Percentiles rank a stretch among this genome's conserved stretches.
Evolutionary conservation across 2,329 filamentous ascomycete species (phyloP).

Genomic region (Aspergillus terreus): DNA sequence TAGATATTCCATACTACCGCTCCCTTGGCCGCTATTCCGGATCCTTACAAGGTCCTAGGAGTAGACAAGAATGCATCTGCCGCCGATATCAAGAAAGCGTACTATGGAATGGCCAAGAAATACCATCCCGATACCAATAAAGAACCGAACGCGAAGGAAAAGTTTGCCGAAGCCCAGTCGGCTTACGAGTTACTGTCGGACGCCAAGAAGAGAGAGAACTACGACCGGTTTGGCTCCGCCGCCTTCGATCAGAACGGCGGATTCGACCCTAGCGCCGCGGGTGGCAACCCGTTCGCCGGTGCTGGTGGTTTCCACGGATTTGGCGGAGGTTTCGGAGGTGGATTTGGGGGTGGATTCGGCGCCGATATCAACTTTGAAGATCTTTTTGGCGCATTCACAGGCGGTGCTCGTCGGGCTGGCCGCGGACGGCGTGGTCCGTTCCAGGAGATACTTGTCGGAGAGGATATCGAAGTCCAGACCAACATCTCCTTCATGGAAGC

Average conservation of each 20-base stretch:
- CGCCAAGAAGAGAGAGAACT: slow-evolving; percentile 86
- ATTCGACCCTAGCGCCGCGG: slow-evolving; percentile 69
- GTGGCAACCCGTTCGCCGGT: slow-evolving; percentile 52
- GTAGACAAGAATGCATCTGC: slow-evolving; percentile 77
- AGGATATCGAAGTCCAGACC: slow-evolving; percentile 91
- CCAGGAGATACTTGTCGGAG: slow-evolving; percentile 81
- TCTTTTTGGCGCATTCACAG: slow-evolving; percentile 82
- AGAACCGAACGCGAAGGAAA: slow-evolving; percentile 87
- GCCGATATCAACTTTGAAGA: slow-evolving; percentile 94
- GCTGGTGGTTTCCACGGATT: slow-evolving; percentile 61
- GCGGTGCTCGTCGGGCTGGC: slow-evolving; percentile 52
- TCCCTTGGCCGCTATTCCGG: slow-evolving; percentile 66
- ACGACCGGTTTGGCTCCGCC: slow-evolving; percentile 85
- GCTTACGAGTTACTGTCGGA: slow-evolving; percentile 94
- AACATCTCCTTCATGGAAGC: slow-evolving; percentile 95
- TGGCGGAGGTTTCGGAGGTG: slow-evolving; percentile 52
- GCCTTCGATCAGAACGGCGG: slow-evolving; percentile 64
- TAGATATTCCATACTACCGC: slow-evolving; percentile 44
- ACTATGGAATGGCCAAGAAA: slow-evolving; percentile 96
- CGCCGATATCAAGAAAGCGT: slow-evolving; percentile 94
- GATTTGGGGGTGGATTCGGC: slow-evolving; percentile 56
- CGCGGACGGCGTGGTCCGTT: slow-evolving; percentile 63
- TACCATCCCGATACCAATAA: slow-evolving; percentile 98
- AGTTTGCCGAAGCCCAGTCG: slow-evolving; percentile 86
- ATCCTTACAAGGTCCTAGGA: slow-evolving; percentile 85